Base-by-base conservation (phyloP, 2,329 filamentous ascomycete genomes). In the Aureobasidium namibiae region DNA sequence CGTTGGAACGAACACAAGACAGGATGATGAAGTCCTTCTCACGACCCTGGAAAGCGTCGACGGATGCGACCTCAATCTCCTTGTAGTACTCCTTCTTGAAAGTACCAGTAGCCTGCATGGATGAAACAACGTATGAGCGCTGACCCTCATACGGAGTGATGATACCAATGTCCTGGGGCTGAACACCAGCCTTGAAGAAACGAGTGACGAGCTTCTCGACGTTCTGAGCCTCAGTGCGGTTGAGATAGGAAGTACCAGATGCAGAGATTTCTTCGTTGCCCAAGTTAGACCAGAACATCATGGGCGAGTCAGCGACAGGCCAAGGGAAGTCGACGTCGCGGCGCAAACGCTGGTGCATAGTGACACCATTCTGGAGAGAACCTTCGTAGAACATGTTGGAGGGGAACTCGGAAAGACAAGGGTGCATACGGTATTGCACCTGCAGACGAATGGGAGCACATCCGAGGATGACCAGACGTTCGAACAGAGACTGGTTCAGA, bases 371-470 rank as follows among this genome's bases (percentile, higher is more conserved):
- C 74, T 99, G 94, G 59, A 99, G 81, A 59, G 90, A 94, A 21
- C 94, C 94, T 68, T 97, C 94, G 74, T 99, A 99, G 74, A 99
- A 99, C 94, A 99, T 97, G 76, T 97, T 97, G 61, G 92, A 97
- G 0, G 94, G 94, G 68, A 99, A 99, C 68, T 95, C 89, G 1
- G 94, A 97, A 42, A 99, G 81, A 70, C 92, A 96, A 26, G 94
- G 94, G 70, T 99, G 94, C 94, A 99, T 99, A 70, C 94, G 92
- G 72, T 99, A 99, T 72, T 99, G 94, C 39, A 96, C 92, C 67
- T 96, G 95, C 57, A 99, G 82, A 57, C 92, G 89, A 66, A 96
- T 96, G 5, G 94, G 94, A 42, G 88, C 86, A 67, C 92, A 88
- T 50, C 88, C 88, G 16, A 99, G 82, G 68, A 92, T 91, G 67